These are phyloP conservation scores for Cadophora sp. DNA, from an alignment of 2,329 filamentous ascomycete genomes.

Conservation along the genomic window DNA sequence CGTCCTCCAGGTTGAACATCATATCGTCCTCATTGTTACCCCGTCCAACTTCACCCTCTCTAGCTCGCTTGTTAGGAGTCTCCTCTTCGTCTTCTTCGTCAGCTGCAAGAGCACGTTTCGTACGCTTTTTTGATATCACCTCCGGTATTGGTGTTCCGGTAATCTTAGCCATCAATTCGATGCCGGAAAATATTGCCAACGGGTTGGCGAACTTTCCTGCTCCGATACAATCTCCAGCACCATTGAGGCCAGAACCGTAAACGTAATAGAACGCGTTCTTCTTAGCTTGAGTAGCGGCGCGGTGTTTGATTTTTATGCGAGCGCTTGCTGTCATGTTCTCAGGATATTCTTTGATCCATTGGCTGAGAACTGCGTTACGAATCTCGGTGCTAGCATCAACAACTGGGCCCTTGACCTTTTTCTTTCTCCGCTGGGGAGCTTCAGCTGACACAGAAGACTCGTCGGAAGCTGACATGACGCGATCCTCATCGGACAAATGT, in stretches of 20 bases:
- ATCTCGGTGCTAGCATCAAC: constrained; percentile 58
- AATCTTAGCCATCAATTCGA: constrained; percentile 53
- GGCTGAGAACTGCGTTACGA: constrained; percentile 59
- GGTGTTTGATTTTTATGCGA: constrained; percentile 52
- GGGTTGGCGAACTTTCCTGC: constrained; percentile 51
- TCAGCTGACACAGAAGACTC: constrained; percentile 48
- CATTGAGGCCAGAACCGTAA: constrained; percentile 61
- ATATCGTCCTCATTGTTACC: constrained; percentile 36
- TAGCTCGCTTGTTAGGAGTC: constrained; percentile 46
- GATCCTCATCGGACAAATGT: constrained; percentile 35
- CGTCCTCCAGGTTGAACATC: constrained; percentile 14
- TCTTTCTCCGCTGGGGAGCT: constrained; percentile 46
- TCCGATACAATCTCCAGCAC: constrained; percentile 55
- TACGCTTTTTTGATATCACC: constrained; percentile 17
- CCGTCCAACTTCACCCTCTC: constrained; percentile 48
- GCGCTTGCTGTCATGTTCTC: constrained; percentile 62
- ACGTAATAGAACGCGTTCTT: constrained; percentile 69
- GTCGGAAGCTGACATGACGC: constrained; percentile 35
- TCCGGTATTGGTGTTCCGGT: constrained; percentile 21
- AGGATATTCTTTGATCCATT: constrained; percentile 65
- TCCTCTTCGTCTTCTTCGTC: constrained; percentile 35
- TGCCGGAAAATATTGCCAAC: constrained; percentile 64
- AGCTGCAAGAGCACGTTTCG: constrained; percentile 28
- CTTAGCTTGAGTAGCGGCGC: constrained; percentile 56
- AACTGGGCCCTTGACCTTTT: constrained; percentile 51